Base-by-base conservation (phyloP, 805 yeast species). In the Metschnikowia continentalis region DNA sequence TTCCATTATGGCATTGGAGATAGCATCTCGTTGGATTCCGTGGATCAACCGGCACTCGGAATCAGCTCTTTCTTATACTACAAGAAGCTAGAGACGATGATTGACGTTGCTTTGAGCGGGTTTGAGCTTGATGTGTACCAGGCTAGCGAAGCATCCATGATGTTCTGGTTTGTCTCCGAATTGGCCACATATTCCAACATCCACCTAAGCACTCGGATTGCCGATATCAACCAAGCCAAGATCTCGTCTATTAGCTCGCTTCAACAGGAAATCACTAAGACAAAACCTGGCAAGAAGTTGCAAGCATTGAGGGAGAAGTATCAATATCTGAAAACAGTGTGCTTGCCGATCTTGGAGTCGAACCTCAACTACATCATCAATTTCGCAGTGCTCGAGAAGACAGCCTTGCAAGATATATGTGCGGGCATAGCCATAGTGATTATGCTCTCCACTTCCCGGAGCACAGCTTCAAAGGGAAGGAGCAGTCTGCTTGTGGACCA, bases 101-200 rank as follows among this genome's bases (percentile, higher is more conserved):
- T 81, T 14, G 86, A 87, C 61, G 81, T 84, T n/a, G 78, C 81
- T 0, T 66, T 89, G 32, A 78, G 82, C 51, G 94, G 96, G 1
- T 80, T 90, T 57, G 92, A 87, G 58, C 74, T 88, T 37, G 88
- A 88, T 22, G 65, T 90, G 13, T 88, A 86, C 64, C 81, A 82
- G 57, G 76, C 78, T 11, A 85, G 86, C 75, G 98, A 92, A 64
- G 70, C 76, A 49, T 76, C 77, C 49, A 67, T 80, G 26, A 81
- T 86, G 68, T 85, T 81, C 63, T 88, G 92, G 90, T 84, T 83
- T 61, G 73, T 77, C 0, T 74, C 78, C 35, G 78, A 79, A 58
- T 66, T 89, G 38, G 58, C 76, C 1, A 70, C 69, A 23, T 55
- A 63, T 8, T 54, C 71, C 14, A 55, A 69, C 5, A 74, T 72